Percentiles rank a stretch among this genome's conserved stretches.
These are phyloP conservation scores for Aspergillus felis DNA, from an alignment of 2,329 filamentous ascomycete genomes.

Conservation along the genomic window DNA sequence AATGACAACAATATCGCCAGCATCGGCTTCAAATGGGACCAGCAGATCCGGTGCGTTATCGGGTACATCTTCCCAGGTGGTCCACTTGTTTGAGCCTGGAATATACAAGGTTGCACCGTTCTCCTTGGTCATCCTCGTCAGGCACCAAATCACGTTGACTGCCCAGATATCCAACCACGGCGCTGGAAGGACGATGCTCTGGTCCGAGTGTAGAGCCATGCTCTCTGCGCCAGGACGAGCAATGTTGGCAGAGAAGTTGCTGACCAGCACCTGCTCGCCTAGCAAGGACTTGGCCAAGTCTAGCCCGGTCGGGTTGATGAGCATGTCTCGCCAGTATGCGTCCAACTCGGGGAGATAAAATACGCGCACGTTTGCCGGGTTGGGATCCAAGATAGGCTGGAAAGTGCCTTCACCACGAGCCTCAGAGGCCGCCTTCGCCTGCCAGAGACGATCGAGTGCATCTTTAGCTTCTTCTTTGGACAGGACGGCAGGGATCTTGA, in stretches of 20 bases:
- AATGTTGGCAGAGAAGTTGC: slow-evolving; percentile 37
- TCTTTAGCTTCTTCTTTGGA: too few relatives aligned
- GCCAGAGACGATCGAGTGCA: too few relatives aligned
- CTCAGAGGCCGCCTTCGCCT: too few relatives aligned
- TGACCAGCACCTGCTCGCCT: slow-evolving; percentile 27
- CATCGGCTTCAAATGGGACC: too few relatives aligned
- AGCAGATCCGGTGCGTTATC: too few relatives aligned
- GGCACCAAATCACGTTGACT: slow-evolving; percentile 30
- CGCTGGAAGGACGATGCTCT: slow-evolving; percentile 30
- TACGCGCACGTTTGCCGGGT: slow-evolving; percentile 22
- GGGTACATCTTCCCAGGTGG: too few relatives aligned
- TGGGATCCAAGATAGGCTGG: too few relatives aligned
- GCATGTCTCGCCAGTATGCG: slow-evolving; percentile 25
- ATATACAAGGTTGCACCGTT: slow-evolving; percentile 25
- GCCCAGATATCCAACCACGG: slow-evolving; percentile 25
- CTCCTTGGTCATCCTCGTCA: slow-evolving; percentile 26
- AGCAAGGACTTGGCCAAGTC: slow-evolving; percentile 27
- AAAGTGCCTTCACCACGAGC: too few relatives aligned
- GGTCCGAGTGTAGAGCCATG: slow-evolving; percentile 34
- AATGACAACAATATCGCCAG: too few relatives aligned
- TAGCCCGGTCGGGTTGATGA: slow-evolving; percentile 23
- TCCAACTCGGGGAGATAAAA: slow-evolving; percentile 31
- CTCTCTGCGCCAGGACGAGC: slow-evolving; percentile 28
- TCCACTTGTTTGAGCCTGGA: too few relatives aligned
- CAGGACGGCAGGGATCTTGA: too few relatives aligned